Evolutionary conservation across 2,329 filamentous ascomycete species (phyloP), one percentile per base, ranked within the genome.

Genomic region (Nemania diffusa): DNA sequence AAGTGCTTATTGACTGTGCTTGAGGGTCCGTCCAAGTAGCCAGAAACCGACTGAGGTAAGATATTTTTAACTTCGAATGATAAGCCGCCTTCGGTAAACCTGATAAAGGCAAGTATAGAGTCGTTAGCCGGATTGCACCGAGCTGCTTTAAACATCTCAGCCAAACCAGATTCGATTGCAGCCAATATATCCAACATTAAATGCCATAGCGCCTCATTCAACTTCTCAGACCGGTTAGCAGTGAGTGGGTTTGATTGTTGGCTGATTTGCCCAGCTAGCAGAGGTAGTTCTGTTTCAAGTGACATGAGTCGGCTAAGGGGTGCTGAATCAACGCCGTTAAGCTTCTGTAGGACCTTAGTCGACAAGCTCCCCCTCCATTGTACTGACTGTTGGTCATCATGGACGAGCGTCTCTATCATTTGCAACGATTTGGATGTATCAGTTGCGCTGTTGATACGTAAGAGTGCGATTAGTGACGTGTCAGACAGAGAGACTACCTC

Each of bases 251-350:
- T 74, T 61, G 84, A 84, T 65, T 87, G 82, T 40, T 79, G 75
- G 55, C 85, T 79, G 27, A 91, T 72, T 63, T 88, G 84, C 51
- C 83, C 82, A 9, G 87, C 87, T 66, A 92, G 80, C 2, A 86
- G 81, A 8, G 88, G 88, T 57, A 92, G 79, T 74, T 93, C 91
- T 1, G 83, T 81, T 76, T 92, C 89, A 0, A 93, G 81, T 20
- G 91, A 82, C 51, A 86, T 83, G 55, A 93, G 79, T 48, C 88
- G 87, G 52, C 84, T 84, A 44, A 93, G 79, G 52, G 81, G 85
- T 0, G 90, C 87, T 26, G 84, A 80, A 13, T 80, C 79, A 20
- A 89, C 77, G 1, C 77, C 79, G 57, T 84, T 81, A 53, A 91
- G 78, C 71, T 85, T 89, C 15, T 81, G 80, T 71, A 92, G 80